These are phyloP conservation scores for Adansonia grandidieri DNA, from an alignment of 441 rosid species.

Conservation along the genomic window DNA sequence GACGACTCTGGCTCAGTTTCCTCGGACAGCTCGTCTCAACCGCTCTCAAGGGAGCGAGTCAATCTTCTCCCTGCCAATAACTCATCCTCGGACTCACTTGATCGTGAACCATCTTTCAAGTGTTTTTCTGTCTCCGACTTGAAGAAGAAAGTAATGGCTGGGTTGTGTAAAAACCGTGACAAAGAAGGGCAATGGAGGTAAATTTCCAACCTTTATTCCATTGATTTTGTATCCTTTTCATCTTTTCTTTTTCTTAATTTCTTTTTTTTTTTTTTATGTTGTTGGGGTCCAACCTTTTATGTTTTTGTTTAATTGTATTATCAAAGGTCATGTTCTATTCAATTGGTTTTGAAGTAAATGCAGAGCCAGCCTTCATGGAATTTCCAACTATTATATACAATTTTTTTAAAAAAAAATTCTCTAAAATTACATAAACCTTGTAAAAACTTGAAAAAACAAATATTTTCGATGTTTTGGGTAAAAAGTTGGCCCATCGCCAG, in stretches of 20 bases:
- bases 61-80: slow-evolving; percentile 53
- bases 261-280: too few relatives aligned
- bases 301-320: neutral
- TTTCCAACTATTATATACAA: neutral
- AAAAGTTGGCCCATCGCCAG: neutral
- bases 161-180: slow-evolving; percentile 69
- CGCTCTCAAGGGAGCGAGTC: slow-evolving; percentile 67
- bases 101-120: slow-evolving; percentile 57
- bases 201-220: slow-evolving; percentile 15
- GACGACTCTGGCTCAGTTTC: slow-evolving; percentile 67
- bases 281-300: neutral
- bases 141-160: slow-evolving; percentile 89
- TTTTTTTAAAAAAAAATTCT: neutral
- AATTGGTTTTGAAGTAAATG: slow-evolving; percentile 10
- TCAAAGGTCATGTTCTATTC: slow-evolving; percentile 1
- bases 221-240: too few relatives aligned
- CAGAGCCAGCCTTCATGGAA: neutral
- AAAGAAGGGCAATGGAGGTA: slow-evolving; percentile 96
- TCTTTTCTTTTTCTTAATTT: too few relatives aligned
- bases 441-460: neutral
- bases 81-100: slow-evolving; percentile 44
- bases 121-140: slow-evolving; percentile 91
- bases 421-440: neutral
- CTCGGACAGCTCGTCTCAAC: slow-evolving; percentile 58
- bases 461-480: neutral